Evolutionary conservation across 768 basidiomycete species (phyloP).

Genomic region (Cantharellus cinnabarinus): DNA sequence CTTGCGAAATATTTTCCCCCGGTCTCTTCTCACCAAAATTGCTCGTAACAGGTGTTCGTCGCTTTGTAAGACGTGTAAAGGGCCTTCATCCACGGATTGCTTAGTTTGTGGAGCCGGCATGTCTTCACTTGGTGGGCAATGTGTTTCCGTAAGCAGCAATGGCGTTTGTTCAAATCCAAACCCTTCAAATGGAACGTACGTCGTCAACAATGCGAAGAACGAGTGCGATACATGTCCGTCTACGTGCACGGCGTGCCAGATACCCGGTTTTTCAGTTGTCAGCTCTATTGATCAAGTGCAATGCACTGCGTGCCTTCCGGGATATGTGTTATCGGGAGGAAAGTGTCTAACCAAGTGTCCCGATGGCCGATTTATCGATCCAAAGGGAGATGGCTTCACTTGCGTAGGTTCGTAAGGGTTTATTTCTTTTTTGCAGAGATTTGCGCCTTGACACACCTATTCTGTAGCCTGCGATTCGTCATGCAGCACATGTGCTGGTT

Average conservation of each 20-base stretch:
- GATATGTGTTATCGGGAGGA: constrained; percentile 49
- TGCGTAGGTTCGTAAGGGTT: constrained; percentile 38
- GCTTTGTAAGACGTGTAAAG: constrained; percentile 50
- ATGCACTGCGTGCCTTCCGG: constrained; percentile 63
- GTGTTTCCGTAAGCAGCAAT: constrained; percentile 40
- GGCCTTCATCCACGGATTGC: constrained; percentile 48
- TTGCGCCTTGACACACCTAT: background rate
- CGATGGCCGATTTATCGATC: constrained; percentile 46
- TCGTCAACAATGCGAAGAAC: constrained; percentile 66
- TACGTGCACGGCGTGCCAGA: constrained; percentile 60
- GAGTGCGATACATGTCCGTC: constrained; percentile 74
- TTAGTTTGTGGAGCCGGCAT: constrained; percentile 41
- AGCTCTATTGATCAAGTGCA: constrained; percentile 46
- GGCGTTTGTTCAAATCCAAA: constrained; percentile 57
- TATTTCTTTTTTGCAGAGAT: background rate
- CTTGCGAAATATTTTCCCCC: background rate
- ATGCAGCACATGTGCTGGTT: constrained; percentile 51
- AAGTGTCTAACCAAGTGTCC: constrained; percentile 55
- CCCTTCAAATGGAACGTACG: constrained; percentile 17
- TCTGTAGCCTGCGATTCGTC: constrained; percentile 43
- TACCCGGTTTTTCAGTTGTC: constrained; percentile 45
- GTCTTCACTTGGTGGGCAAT: constrained; percentile 45
- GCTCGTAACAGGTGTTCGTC: constrained; percentile 28
- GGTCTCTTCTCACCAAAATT: background rate
- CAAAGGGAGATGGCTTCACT: constrained; percentile 42